phyloP scores from a whole-genome alignment of 306 rosid genomes.

The Malus asiatica region DNA sequence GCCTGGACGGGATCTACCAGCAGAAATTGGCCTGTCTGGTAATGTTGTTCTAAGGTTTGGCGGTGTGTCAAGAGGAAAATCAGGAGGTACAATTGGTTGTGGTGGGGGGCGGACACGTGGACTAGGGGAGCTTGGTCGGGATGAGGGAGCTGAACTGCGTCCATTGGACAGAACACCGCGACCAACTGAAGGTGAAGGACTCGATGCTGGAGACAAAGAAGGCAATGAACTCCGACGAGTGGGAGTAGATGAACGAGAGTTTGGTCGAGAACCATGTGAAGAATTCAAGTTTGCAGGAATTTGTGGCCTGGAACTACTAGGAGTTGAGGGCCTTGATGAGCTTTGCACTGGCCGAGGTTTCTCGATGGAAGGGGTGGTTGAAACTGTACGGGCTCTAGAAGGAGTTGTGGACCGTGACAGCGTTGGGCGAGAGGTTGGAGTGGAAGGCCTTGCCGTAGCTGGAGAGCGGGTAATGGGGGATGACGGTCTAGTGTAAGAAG shows the following conservation, averaged over 20 bases:
- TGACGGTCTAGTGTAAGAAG: slow-evolving; percentile 82
- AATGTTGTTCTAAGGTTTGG: slow-evolving; percentile 90
- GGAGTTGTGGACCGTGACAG: slow-evolving; percentile 79
- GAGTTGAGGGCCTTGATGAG: slow-evolving; percentile 90
- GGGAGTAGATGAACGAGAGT: slow-evolving; percentile 86
- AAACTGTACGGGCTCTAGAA: slow-evolving; percentile 57
- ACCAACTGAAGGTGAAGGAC: slow-evolving; percentile 44
- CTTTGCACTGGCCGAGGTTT: slow-evolving; percentile 52
- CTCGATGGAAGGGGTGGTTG: slow-evolving; percentile 48
- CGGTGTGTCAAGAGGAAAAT: slow-evolving; percentile 87
- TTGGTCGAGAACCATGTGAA: slow-evolving; percentile 55
- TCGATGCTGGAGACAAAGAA: slow-evolving; percentile 44
- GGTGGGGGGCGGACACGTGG: slow-evolving; percentile 76
- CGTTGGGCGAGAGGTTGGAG: slow-evolving; percentile 65
- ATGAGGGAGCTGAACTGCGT: slow-evolving; percentile 60
- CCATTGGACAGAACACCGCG: slow-evolving; percentile 46
- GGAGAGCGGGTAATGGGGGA: slow-evolving; percentile 69
- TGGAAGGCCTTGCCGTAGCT: slow-evolving; percentile 63
- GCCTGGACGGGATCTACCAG: slow-evolving; percentile 85
- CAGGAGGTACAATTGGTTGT: slow-evolving; percentile 78
- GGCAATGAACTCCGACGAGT: slow-evolving; percentile 61
- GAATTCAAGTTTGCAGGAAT: slow-evolving; percentile 80
- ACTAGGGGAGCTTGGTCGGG: slow-evolving; percentile 84
- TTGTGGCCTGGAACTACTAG: slow-evolving; percentile 88
- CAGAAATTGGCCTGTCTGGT: slow-evolving; percentile 93